Evolutionary conservation across 176 grass and related monocot species (phyloP).

Genomic region (Oryza brachyantha): DNA sequence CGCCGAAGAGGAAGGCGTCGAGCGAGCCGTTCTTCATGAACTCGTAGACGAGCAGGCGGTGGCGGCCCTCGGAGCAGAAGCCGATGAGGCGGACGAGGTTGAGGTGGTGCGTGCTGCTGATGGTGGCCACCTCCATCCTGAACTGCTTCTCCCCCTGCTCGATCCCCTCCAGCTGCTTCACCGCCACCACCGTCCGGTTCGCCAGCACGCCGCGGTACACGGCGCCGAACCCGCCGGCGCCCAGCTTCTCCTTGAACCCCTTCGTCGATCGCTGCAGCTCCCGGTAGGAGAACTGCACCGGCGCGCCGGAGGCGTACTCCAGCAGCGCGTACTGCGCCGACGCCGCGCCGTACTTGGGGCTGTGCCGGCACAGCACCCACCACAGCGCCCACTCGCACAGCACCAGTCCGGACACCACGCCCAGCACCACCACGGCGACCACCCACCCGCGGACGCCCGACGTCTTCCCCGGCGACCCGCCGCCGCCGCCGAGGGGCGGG

Average conservation of each 20-base stretch:
- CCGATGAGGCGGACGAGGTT: slow-evolving; percentile 91
- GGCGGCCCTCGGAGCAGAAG: slow-evolving; percentile 95
- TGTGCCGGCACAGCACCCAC: slow-evolving; percentile 83
- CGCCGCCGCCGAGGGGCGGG: not conserved
- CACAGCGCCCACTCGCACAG: slow-evolving; percentile 66
- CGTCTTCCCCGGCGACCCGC: not conserved
- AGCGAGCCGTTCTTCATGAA: slow-evolving; percentile 99
- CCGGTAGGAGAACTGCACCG: slow-evolving; percentile 81
- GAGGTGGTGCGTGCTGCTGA: slow-evolving; percentile 98
- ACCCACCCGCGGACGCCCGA: slow-evolving; percentile 65
- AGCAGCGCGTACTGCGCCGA: slow-evolving; percentile 93
- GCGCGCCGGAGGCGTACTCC: slow-evolving; percentile 94
- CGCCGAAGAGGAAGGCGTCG: slow-evolving; percentile 72
- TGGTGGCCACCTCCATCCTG: slow-evolving; percentile 98
- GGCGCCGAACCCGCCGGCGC: slow-evolving; percentile 77
- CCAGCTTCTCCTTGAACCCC: slow-evolving; percentile 90
- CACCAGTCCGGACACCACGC: slow-evolving; percentile 49
- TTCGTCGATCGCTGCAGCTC: slow-evolving; percentile 75
- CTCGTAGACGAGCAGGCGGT: slow-evolving; percentile 87
- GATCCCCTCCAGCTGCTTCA: slow-evolving; percentile 96
- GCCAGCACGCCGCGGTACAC: slow-evolving; percentile 85
- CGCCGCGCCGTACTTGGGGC: slow-evolving; percentile 61
- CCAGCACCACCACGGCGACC: slow-evolving; percentile 44
- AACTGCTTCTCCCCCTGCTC: slow-evolving; percentile 99
- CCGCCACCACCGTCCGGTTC: slow-evolving; percentile 72